Evolutionary conservation across 2,329 filamentous ascomycete genomes (phyloP).

Genomic region (Epichloe bromicola): DNA sequence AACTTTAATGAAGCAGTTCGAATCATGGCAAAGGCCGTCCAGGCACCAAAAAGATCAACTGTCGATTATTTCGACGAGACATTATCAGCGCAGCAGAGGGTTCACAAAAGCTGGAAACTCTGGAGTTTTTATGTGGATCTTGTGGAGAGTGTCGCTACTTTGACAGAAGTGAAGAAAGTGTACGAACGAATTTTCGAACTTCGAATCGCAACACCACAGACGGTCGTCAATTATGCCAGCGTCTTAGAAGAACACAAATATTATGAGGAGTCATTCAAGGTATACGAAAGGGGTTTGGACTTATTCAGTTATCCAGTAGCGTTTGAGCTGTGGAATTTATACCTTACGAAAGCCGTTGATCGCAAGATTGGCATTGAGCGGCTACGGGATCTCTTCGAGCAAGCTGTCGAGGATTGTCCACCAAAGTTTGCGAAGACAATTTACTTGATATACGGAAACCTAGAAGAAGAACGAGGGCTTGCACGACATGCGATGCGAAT

Average conservation of each 20-base stretch:
- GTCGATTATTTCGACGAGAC: constrained; percentile 99
- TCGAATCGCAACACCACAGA: constrained; percentile 93
- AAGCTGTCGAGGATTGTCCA: constrained; percentile 88
- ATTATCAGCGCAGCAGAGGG: constrained; percentile 82
- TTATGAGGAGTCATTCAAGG: constrained; percentile 94
- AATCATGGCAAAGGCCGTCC: constrained; percentile 94
- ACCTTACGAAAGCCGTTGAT: constrained; percentile 93
- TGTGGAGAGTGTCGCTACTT: constrained; percentile 80
- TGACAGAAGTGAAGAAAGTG: constrained; percentile 86
- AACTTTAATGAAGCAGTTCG: constrained; percentile 90
- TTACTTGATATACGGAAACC: constrained; percentile 95
- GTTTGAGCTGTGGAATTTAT: constrained; percentile 97
- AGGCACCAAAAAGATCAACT: constrained; percentile 91
- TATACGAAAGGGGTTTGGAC: constrained; percentile 90
- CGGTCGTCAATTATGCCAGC: constrained; percentile 96
- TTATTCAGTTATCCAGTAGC: constrained; percentile 98
- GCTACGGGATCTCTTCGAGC: constrained; percentile 88
- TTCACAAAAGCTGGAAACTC: constrained; percentile 98
- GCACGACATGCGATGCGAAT: constrained; percentile 97
- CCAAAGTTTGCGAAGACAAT: constrained; percentile 92
- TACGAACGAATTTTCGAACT: constrained; percentile 98
- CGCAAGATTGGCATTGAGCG: constrained; percentile 92
- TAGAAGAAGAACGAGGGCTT: constrained; percentile 90
- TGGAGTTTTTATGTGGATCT: constrained; percentile 99
- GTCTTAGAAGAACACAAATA: constrained; percentile 89